Conservation (phyloP, 2,329 filamentous ascomycete species). For the Byssoonygena ceratinophila region DNA sequence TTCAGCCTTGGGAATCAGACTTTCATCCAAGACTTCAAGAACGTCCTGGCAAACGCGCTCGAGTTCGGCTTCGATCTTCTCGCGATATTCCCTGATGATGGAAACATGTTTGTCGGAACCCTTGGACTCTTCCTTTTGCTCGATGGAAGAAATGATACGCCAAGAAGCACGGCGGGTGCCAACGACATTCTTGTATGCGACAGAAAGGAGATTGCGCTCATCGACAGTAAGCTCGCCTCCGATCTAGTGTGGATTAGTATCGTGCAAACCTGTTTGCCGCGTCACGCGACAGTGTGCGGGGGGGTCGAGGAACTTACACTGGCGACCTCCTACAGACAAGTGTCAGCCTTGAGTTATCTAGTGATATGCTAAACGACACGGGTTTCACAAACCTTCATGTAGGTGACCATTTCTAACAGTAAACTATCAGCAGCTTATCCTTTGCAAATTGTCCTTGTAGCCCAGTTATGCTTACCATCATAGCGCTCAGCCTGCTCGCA, state of each 20-base stretch:
- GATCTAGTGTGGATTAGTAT: conserved; percentile 38
- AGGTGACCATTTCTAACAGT: conserved; percentile 80
- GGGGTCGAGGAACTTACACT: conserved; percentile 49
- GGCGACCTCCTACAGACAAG: conserved; percentile 69
- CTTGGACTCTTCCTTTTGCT: conserved; percentile 99
- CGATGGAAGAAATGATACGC: conserved; percentile 99
- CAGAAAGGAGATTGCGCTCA: conserved; percentile 83
- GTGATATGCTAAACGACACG: background rate
- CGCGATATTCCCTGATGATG: conserved; percentile 92
- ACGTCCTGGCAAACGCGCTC: conserved; percentile 98
- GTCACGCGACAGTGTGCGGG: conserved; percentile 15
- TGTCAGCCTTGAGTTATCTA: conserved; percentile 9
- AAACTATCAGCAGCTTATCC: conserved; percentile 12
- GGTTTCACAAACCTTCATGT: conserved; percentile 68
- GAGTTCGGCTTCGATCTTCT: conserved; percentile 96
- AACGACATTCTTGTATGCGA: conserved; percentile 99
- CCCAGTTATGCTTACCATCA: conserved; percentile 56
- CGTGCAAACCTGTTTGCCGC: background rate
- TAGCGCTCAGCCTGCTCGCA: conserved; percentile 99
- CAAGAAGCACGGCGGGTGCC: conserved; percentile 96
- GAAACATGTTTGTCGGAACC: conserved; percentile 87
- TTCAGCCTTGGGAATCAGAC: conserved; percentile 89
- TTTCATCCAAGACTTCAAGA: conserved; percentile 84
- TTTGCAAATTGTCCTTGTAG: conserved; percentile 8
- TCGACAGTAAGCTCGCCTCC: conserved; percentile 58